Evolutionary conservation across 805 yeast species (phyloP).

Genomic region (Kregervanrija fluxuum): DNA sequence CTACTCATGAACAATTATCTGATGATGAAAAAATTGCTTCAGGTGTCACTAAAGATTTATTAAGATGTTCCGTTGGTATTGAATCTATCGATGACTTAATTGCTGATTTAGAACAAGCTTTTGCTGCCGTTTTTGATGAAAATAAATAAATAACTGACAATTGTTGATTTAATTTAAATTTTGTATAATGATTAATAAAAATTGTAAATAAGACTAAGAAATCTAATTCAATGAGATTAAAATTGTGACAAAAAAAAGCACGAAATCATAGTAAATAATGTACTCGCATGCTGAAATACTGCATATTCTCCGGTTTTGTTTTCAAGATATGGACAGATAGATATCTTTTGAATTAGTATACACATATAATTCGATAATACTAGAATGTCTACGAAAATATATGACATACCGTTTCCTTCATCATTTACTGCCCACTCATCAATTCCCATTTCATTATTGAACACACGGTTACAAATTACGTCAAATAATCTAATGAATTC

Average conservation of each 20-base stretch:
- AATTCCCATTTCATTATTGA: conserved; percentile 10
- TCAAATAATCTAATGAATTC: conserved; percentile 18
- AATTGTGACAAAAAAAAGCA: no score
- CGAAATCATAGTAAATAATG: no score
- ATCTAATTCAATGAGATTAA: no score
- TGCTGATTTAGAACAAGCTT: conserved; percentile 82
- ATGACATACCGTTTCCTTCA: conserved; percentile 13
- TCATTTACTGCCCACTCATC: neutral
- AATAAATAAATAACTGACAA: neutral
- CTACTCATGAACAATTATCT: conserved; percentile 88
- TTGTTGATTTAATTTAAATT: neutral
- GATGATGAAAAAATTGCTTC: conserved; percentile 74
- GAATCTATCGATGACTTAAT: conserved; percentile 89
- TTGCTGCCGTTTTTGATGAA: conserved; percentile 47
- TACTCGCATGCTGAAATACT: no score
- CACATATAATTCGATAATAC: no score
- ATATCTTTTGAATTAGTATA: no score
- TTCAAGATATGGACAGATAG: no score
- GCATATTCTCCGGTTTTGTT: no score
- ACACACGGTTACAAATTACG: conserved; percentile 13
- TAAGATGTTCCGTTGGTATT: conserved; percentile 86
- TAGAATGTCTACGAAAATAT: conserved; percentile 2
- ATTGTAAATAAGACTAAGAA: no score
- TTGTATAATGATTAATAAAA: neutral
- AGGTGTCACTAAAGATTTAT: conserved; percentile 84